Conservation (phyloP, 257 asterid species). For the Solanum corneliomulleri region DNA sequence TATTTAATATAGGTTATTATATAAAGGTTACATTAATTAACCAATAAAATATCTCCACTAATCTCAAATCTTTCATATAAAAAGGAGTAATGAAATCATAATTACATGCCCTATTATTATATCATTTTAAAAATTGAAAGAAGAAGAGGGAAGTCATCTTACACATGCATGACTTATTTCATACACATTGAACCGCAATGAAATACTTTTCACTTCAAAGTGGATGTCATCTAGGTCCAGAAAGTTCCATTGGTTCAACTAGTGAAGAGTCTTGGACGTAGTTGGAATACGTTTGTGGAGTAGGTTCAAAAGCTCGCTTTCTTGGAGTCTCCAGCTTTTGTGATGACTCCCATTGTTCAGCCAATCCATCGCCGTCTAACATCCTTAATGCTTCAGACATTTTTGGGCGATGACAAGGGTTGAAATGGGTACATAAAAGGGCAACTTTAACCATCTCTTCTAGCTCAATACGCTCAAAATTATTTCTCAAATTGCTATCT, state of each 20-base stretch:
- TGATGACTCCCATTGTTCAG: constrained; percentile 91
- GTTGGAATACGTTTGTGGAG: constrained; percentile 66
- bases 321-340: constrained; percentile 47
- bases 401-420: constrained; percentile 73
- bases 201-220: neutral
- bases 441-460: constrained; percentile 88
- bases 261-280: constrained; percentile 73
- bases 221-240: constrained; percentile 77
- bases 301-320: constrained; percentile 32
- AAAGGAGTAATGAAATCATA: neutral
- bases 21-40: too few relatives aligned
- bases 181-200: constrained; percentile 16
- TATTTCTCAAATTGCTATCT: constrained; percentile 54
- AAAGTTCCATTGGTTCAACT: constrained; percentile 87
- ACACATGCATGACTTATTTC: constrained; percentile 15
- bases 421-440: constrained; percentile 70
- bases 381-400: constrained; percentile 92
- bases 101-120: neutral
- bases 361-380: constrained; percentile 87
- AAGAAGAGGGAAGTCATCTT: neutral
- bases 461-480: constrained; percentile 47
- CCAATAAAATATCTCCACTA: neutral
- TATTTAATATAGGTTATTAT: too few relatives aligned
- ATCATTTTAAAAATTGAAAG: neutral
- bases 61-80: neutral